Conservation (phyloP, 2,329 filamentous ascomycete species). For the Neonectria sp. region DNA sequence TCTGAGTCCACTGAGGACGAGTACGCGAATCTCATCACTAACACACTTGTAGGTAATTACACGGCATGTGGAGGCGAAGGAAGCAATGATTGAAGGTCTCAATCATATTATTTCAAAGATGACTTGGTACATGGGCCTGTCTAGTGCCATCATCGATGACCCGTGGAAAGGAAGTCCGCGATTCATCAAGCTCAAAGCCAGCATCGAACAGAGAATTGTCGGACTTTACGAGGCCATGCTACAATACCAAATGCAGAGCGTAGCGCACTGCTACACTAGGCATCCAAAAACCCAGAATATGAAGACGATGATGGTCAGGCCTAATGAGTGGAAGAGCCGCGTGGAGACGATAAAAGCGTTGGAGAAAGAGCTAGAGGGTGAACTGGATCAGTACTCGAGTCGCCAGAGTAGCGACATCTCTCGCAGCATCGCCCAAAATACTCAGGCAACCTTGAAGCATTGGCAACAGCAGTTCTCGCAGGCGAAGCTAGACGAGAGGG, state of each 20-base stretch:
- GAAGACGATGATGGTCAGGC: not conserved
- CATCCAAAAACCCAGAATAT: not conserved
- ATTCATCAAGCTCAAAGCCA: not conserved
- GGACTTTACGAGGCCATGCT: not conserved
- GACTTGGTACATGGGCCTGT: not conserved
- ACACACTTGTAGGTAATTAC: not conserved
- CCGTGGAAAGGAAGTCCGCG: slow-evolving; percentile 1
- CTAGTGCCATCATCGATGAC: not conserved
- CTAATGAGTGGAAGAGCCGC: not conserved
- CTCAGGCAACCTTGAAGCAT: not conserved
- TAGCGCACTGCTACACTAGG: slow-evolving; percentile 6
- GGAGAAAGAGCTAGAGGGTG: not conserved
- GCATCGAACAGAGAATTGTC: not conserved
- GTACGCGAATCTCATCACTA: not conserved
- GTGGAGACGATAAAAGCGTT: not conserved
- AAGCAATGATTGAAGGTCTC: not conserved
- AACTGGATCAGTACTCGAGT: not conserved
- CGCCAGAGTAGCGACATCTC: not conserved
- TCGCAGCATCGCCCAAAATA: slow-evolving; percentile 4
- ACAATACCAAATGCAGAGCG: slow-evolving; percentile 4
- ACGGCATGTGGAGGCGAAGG: not conserved
- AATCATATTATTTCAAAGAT: not conserved
- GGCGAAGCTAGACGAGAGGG: not conserved
- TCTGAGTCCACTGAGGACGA: not conserved
- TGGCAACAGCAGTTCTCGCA: slow-evolving; percentile 2